Base-by-base conservation (phyloP, 2,329 filamentous ascomycete species). In the Periconia digitata region DNA sequence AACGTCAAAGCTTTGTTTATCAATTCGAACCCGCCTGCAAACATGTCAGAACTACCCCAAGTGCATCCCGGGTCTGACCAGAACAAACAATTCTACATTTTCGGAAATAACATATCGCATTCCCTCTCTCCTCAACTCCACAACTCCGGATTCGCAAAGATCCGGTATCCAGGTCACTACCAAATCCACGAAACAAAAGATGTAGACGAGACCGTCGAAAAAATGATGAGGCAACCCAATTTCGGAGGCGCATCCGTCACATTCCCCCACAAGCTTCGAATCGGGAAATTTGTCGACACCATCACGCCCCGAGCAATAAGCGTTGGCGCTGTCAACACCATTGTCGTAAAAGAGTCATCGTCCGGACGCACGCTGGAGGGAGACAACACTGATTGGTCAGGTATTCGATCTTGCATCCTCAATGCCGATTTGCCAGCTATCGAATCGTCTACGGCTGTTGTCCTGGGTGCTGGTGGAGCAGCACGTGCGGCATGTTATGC, bases 231-330 rank as follows among this genome's bases (percentile, higher is more conserved):
- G n/a, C 27, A 46, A 46, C 15, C 50, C 39, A 20, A 16, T n/a
- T 10, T 36, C 21, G 15, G 53, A 81, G 85, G 86, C 46, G 82
- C 85, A 18, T 84, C 86, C 3, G 84, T 92, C 29, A 92, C 89
- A 18, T 92, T 92, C 89, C 89, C 89, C 0, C 85, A 89, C 76
- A 92, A 94, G 70, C 82, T 92, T 20, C 78, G 83, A 59, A 90
- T 92, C 64, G 82, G 92, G 50, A 78, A 82, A 0, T 78, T 89
- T 58, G 79, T 92, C 8, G 88, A 92, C 63, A 82, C 85, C 46
- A 75, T 92, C 32, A 90, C 87, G 7, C 79, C 83, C 16, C 87
- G 90, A 70, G 88, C 83, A 57, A 79, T 80, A 42, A 84, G 85
- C 29, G 85, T 91, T 18, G 88, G 89, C 40, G 89, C 89, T 43